phyloP scores from a whole-genome alignment of 2,329 filamentous ascomycete species.

The Pseudogymnoascus sp. region DNA sequence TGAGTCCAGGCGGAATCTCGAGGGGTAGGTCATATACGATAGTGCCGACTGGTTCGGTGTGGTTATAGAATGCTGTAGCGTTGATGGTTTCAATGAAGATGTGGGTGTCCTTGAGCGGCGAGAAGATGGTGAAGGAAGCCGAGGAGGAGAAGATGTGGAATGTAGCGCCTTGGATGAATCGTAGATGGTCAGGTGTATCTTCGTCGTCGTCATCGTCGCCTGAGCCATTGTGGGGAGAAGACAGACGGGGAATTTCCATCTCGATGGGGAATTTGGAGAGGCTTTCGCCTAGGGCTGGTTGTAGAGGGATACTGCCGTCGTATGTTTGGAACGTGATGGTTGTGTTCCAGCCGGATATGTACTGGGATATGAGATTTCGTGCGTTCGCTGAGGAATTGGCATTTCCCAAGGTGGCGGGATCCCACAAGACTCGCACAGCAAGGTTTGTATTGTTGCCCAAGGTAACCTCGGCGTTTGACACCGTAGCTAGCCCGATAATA shows the following conservation, averaged over 20 bases:
- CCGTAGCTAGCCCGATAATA: slow-evolving; percentile 65
- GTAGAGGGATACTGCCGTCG: slow-evolving; percentile 59
- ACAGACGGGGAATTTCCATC: slow-evolving; percentile 60
- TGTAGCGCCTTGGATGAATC: slow-evolving; percentile 75
- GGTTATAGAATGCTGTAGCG: slow-evolving; percentile 78
- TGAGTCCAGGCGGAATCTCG: slow-evolving; percentile 64
- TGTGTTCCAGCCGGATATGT: slow-evolving; percentile 80
- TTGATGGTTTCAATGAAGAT: slow-evolving; percentile 72
- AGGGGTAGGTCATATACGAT: slow-evolving; percentile 72
- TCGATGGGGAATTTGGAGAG: slow-evolving; percentile 65
- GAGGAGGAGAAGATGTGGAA: slow-evolving; percentile 83
- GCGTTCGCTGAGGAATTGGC: slow-evolving; percentile 52
- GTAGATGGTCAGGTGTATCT: slow-evolving; percentile 36
- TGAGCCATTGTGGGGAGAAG: slow-evolving; percentile 41
- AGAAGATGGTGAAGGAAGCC: slow-evolving; percentile 73
- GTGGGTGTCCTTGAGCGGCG: slow-evolving; percentile 64
- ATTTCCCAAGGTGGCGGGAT: slow-evolving; percentile 56
- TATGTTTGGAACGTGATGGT: slow-evolving; percentile 68
- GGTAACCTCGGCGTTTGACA: slow-evolving; percentile 51
- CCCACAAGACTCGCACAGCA: slow-evolving; percentile 62
- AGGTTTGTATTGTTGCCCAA: slow-evolving; percentile 66
- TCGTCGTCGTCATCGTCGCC: slow-evolving; percentile 31
- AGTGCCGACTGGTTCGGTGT: slow-evolving; percentile 64
- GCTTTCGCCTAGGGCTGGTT: slow-evolving; percentile 63
- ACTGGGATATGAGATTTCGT: slow-evolving; percentile 69